A percentile compares a stretch with the other conserved stretches of the same genome.
Evolutionary conservation across 2,329 filamentous ascomycete species (phyloP).

Genomic region (Calonectria hawksworthii): DNA sequence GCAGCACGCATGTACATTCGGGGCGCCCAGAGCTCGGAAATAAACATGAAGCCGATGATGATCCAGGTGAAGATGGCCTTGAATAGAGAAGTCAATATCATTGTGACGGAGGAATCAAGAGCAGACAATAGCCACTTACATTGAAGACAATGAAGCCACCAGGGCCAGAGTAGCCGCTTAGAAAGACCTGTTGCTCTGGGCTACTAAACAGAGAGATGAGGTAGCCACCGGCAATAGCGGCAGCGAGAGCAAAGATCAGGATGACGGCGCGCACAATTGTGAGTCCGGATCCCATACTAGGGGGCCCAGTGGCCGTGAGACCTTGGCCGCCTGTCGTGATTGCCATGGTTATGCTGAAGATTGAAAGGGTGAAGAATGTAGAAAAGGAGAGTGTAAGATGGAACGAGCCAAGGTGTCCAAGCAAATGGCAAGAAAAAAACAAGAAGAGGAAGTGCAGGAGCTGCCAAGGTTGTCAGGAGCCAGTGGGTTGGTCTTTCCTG

Average conservation of each 20-base stretch:
- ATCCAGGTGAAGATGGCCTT: conserved; percentile 59
- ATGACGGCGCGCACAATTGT: conserved; percentile 55
- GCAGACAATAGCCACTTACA: conserved; percentile 50
- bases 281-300: conserved; percentile 53
- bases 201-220: conserved; percentile 52
- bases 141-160: conserved; percentile 62
- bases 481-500: not conserved
- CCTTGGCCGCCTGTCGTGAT: conserved; percentile 39
- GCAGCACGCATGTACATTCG: conserved; percentile 52
- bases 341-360: conserved; percentile 23
- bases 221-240: conserved; percentile 58
- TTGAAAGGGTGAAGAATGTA: not conserved
- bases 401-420: not conserved
- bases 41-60: conserved; percentile 55
- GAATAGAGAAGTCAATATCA: conserved; percentile 10
- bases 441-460: not conserved
- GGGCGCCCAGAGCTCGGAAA: conserved; percentile 52
- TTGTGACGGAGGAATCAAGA: not conserved
- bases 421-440: not conserved
- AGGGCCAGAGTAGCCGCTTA: conserved; percentile 49
- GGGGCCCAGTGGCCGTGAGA: conserved; percentile 54
- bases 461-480: not conserved
- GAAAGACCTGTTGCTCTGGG: conserved; percentile 29
- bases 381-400: not conserved
- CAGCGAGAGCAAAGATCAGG: conserved; percentile 55